Conservation (phyloP, 2,329 filamentous ascomycete species). For the Botrytis byssoidea region DNA sequence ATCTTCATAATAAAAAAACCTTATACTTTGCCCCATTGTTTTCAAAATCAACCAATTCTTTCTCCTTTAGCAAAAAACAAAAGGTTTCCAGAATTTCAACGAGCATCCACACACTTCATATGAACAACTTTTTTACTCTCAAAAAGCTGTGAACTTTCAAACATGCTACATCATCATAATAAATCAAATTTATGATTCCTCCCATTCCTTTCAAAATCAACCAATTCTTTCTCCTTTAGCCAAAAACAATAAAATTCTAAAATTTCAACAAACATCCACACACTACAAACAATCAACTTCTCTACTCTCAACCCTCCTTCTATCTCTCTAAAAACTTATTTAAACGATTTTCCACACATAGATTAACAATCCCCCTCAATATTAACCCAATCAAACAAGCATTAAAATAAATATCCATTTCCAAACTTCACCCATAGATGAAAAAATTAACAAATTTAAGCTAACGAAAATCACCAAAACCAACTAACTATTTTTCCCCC, state of each 20-base stretch:
- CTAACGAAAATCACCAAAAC: too few relatives aligned
- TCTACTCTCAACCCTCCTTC: fast-evolving
- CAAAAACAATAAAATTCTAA: background rate
- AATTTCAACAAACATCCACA: background rate
- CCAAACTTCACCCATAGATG: fast-evolving
- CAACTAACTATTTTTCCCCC: too few relatives aligned
- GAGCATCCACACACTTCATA: too few relatives aligned
- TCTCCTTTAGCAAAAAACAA: fast-evolving
- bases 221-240: fast-evolving
- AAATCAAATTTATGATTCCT: too few relatives aligned
- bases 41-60: background rate
- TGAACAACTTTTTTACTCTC: too few relatives aligned
- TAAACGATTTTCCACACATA: too few relatives aligned
- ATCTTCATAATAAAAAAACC: fast-evolving
- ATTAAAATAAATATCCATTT: background rate
- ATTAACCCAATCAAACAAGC: fast-evolving
- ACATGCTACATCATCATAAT: too few relatives aligned
- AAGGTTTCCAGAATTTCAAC: too few relatives aligned
- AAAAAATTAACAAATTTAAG: background rate
- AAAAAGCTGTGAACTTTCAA: too few relatives aligned
- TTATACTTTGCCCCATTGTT: fast-evolving
- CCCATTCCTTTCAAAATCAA: background rate
- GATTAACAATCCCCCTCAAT: fast-evolving
- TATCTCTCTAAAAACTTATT: too few relatives aligned
- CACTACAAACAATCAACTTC: background rate